Evolutionary conservation across 495 filamentous ascomycete species (phyloP).

Genomic region (Aspergillus conjunctus): DNA sequence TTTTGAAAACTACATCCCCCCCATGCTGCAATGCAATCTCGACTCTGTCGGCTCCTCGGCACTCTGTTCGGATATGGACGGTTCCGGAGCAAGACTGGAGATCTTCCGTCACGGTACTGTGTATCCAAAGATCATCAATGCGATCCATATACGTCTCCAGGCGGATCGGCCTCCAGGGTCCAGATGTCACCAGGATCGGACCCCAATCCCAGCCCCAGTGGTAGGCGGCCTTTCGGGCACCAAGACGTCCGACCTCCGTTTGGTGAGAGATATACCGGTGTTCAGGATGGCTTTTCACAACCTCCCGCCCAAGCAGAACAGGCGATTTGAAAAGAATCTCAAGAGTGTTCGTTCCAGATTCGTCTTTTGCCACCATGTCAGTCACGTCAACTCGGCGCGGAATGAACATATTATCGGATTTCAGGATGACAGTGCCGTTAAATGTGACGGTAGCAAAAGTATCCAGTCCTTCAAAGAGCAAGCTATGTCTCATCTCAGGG

Average conservation of each 20-base stretch:
- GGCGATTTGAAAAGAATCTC: constrained; percentile 46
- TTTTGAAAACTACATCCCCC: neutral
- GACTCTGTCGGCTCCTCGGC: neutral
- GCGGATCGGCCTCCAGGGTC: constrained; percentile 69
- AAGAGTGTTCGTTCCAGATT: constrained; percentile 24
- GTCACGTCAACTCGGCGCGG: constrained; percentile 63
- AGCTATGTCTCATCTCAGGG: neutral
- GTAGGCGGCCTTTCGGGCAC: constrained; percentile 73
- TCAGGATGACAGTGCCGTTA: constrained; percentile 63
- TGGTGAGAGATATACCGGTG: constrained; percentile 57
- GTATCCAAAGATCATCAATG: constrained; percentile 33
- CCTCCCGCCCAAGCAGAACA: constrained; percentile 36
- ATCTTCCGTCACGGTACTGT: constrained; percentile 8
- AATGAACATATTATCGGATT: constrained; percentile 71
- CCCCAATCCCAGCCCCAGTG: constrained; percentile 90
- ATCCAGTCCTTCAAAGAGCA: constrained; percentile 33
- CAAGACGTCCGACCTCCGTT: constrained; percentile 64
- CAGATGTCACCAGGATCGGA: constrained; percentile 66
- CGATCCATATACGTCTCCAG: constrained; percentile 65
- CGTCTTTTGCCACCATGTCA: constrained; percentile 29
- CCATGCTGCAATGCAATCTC: neutral
- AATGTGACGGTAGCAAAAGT: constrained; percentile 70
- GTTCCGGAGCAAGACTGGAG: constrained; percentile 6
- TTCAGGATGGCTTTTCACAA: constrained; percentile 38
- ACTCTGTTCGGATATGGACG: neutral